Percentiles rank a stretch among this genome's conserved stretches.
These are phyloP conservation scores for Penicillium pancosmium DNA, from an alignment of 495 filamentous ascomycete species.

Conservation along the genomic window DNA sequence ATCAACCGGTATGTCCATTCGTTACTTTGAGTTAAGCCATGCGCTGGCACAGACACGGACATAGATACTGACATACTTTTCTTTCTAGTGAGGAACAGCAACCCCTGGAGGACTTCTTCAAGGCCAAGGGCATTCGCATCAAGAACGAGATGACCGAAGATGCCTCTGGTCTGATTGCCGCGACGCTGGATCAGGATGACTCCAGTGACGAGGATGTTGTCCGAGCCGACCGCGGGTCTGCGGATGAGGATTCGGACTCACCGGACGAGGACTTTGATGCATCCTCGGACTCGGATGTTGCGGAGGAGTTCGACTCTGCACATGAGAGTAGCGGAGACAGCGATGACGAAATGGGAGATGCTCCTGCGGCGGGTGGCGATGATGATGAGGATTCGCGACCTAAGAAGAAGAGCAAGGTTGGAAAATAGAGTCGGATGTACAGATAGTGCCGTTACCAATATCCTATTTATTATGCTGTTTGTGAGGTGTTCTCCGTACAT, in stretches of 20 bases:
- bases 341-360: slow-evolving; percentile 66
- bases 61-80: slow-evolving; percentile 7
- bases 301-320: slow-evolving; percentile 90
- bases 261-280: slow-evolving; percentile 95
- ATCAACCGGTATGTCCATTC: slow-evolving; percentile 75
- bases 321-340: slow-evolving; percentile 82
- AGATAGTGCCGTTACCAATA: slow-evolving; percentile 5
- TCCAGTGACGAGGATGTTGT: slow-evolving; percentile 80
- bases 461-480: no score
- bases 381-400: slow-evolving; percentile 58
- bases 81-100: slow-evolving; percentile 80
- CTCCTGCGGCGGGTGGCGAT: slow-evolving; percentile 43
- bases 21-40: neutral
- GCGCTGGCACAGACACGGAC: neutral
- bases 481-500: slow-evolving; percentile 9
- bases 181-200: slow-evolving; percentile 76
- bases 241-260: slow-evolving; percentile 93
- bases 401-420: slow-evolving; percentile 70
- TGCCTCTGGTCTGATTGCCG: slow-evolving; percentile 32
- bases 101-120: slow-evolving; percentile 94
- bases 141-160: slow-evolving; percentile 93
- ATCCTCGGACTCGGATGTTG: slow-evolving; percentile 89
- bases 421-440: slow-evolving; percentile 33
- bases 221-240: slow-evolving; percentile 79
- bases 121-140: slow-evolving; percentile 85